Conservation (phyloP, 2,329 filamentous ascomycete species). For the Fusarium sarcochroum region DNA sequence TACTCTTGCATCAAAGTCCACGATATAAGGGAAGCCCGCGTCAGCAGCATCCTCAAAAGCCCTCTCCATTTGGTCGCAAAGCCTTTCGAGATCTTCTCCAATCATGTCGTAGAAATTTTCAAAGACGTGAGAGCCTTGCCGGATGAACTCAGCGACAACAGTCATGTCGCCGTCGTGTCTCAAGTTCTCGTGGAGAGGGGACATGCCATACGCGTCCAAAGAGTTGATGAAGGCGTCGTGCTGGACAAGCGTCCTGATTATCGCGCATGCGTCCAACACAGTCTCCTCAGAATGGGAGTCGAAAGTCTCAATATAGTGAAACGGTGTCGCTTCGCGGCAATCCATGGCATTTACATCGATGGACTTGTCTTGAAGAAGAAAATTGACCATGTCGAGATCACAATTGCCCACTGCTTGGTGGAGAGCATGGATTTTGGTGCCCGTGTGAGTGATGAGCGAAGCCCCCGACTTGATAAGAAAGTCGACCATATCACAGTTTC, state of each 20-base stretch:
- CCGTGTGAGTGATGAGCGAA: constrained; percentile 1
- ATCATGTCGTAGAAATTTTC: not conserved
- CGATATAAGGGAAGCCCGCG: not conserved
- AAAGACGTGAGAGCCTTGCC: not conserved
- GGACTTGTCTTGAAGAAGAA: not conserved
- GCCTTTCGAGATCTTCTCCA: not conserved
- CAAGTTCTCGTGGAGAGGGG: not conserved
- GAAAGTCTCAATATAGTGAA: not conserved
- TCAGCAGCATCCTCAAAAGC: not conserved
- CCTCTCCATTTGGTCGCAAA: not conserved
- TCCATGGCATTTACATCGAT: not conserved
- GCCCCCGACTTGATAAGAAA: constrained; percentile 1
- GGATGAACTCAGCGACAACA: not conserved
- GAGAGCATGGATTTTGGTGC: constrained; percentile 6
- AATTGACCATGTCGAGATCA: not conserved
- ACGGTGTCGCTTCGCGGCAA: not conserved
- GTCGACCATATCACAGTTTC: not conserved
- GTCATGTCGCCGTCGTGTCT: accelerated
- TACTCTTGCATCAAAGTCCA: not conserved
- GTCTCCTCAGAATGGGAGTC: accelerated
- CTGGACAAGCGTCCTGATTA: not conserved
- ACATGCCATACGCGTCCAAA: not conserved
- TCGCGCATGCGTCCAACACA: not conserved
- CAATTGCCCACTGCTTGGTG: constrained; percentile 9
- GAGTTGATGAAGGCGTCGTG: not conserved